Evolutionary conservation across 805 yeast species (phyloP).

Genomic region (Lachancea nothofagi): DNA sequence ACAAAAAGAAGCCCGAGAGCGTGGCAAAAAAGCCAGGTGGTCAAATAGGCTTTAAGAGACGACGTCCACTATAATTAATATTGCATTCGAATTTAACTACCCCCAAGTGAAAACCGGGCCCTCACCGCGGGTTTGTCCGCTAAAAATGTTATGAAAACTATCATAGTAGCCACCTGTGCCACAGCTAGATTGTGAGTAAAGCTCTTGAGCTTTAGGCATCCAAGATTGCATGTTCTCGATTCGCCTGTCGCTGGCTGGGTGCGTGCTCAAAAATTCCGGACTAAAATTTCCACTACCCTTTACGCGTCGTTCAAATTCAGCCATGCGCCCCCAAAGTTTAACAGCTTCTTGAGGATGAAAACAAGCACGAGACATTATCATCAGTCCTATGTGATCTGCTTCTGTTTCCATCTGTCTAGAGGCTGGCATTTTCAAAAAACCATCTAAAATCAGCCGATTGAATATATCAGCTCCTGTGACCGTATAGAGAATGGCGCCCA

Average conservation of each 20-base stretch:
- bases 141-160: constrained; percentile 18
- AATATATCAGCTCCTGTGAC: constrained; percentile 55
- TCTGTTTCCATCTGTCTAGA: constrained; percentile 93
- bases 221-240: constrained; percentile 61
- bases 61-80: constrained; percentile 18
- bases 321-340: constrained; percentile 79
- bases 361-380: constrained; percentile 88
- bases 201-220: constrained; percentile 46
- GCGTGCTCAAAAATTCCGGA: constrained; percentile 75
- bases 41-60: constrained; percentile 24
- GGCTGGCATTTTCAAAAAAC: constrained; percentile 70
- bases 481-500: constrained; percentile 50
- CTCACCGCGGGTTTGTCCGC: constrained; percentile 9
- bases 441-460: constrained; percentile 47
- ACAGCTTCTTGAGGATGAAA: constrained; percentile 72
- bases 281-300: constrained; percentile 20
- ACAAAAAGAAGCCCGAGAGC: neutral
- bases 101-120: constrained; percentile 6
- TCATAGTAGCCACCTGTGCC: constrained; percentile 17
- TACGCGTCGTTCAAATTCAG: constrained; percentile 39
- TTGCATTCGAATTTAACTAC: constrained; percentile 1
- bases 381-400: constrained; percentile 91
- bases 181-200: constrained; percentile 32
- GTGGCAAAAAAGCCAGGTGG: constrained; percentile 7
- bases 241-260: constrained; percentile 78